phyloP scores from a whole-genome alignment of 2,329 filamentous ascomycete genomes.

The Alternaria consortialis region DNA sequence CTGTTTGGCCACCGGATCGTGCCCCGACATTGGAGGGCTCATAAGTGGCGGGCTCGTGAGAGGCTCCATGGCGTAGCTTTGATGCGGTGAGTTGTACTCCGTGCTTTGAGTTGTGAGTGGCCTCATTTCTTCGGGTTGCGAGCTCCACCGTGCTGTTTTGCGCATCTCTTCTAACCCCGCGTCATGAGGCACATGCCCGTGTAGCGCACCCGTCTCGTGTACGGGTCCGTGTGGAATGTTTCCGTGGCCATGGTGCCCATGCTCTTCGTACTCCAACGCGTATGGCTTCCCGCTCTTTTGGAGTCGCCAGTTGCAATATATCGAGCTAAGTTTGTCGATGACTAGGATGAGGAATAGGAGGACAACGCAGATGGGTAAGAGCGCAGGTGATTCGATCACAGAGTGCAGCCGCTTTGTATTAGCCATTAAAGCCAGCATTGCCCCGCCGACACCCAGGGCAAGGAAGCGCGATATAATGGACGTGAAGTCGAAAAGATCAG shows the following conservation, averaged over 20 bases:
- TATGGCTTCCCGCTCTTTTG: slow-evolving; percentile 43
- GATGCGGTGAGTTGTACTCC: slow-evolving; percentile 23
- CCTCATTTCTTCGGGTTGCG: slow-evolving; percentile 12
- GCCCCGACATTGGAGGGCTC: slow-evolving; percentile 15
- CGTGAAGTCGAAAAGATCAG: slow-evolving; percentile 53
- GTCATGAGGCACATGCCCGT: slow-evolving; percentile 4
- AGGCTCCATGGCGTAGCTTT: slow-evolving; percentile 28
- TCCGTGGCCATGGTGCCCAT: slow-evolving; percentile 30
- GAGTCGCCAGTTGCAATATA: slow-evolving; percentile 43
- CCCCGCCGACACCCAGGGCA: slow-evolving; percentile 36
- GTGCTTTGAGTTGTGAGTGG: slow-evolving; percentile 22
- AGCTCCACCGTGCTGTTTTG: slow-evolving; percentile 15
- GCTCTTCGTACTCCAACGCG: slow-evolving; percentile 41
- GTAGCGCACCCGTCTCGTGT: slow-evolving; percentile 10
- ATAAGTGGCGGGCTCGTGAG: slow-evolving; percentile 28
- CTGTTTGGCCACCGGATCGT: slow-evolving; percentile 16
- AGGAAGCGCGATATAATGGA: slow-evolving; percentile 45
- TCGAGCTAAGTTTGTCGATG: slow-evolving; percentile 42
- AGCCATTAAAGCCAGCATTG: slow-evolving; percentile 43
- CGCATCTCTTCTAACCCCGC: slow-evolving; percentile 3
- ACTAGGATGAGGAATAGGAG: slow-evolving; percentile 47
- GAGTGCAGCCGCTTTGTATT: slow-evolving; percentile 30
- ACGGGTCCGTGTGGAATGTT: slow-evolving; percentile 28
- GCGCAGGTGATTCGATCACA: slow-evolving; percentile 43
- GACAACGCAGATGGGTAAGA: slow-evolving; percentile 48